Evolutionary conservation across 23 red algal species (phyloP).

Genomic region (Gracilariopsis chorda): DNA sequence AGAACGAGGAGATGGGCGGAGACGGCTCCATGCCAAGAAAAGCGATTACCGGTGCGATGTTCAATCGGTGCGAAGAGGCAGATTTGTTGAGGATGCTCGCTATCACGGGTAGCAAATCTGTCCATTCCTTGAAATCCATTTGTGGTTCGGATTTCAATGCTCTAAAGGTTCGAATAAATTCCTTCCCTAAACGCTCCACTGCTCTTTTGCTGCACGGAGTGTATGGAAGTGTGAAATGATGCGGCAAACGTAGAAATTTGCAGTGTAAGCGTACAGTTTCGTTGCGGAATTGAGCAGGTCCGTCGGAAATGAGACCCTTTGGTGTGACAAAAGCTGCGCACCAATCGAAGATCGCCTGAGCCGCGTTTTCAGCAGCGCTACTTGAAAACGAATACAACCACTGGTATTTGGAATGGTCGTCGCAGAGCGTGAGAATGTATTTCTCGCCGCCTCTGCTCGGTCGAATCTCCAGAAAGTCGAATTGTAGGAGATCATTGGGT

Average conservation of each 20-base stretch:
- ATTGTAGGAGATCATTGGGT: constrained; percentile 23
- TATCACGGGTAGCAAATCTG: constrained; percentile 15
- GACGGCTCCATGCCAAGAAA: neutral
- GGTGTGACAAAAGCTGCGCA: neutral
- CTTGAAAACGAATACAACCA: neutral
- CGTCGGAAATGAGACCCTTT: neutral
- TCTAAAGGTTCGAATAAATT: neutral
- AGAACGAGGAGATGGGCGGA: neutral
- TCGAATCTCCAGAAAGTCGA: constrained; percentile 22
- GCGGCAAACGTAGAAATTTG: neutral
- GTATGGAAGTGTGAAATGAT: constrained; percentile 42
- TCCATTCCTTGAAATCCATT: neutral
- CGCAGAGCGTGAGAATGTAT: constrained; percentile 10
- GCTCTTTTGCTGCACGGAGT: too few species aligned
- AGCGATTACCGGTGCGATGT: neutral
- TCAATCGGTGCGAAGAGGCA: neutral
- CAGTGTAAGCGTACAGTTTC: neutral
- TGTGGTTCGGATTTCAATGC: neutral
- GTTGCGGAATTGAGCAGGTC: constrained; percentile 36
- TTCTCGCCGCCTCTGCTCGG: neutral
- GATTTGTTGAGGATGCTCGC: constrained; percentile 16
- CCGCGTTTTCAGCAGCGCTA: constrained; percentile 9
- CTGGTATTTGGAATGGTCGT: constrained; percentile 35
- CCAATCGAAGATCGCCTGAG: neutral
- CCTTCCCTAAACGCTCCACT: neutral